A percentile compares a stretch with the other conserved stretches of the same genome.
phyloP scores from a whole-genome alignment of 305 asterid species.

The Fraxinus paxiana region DNA sequence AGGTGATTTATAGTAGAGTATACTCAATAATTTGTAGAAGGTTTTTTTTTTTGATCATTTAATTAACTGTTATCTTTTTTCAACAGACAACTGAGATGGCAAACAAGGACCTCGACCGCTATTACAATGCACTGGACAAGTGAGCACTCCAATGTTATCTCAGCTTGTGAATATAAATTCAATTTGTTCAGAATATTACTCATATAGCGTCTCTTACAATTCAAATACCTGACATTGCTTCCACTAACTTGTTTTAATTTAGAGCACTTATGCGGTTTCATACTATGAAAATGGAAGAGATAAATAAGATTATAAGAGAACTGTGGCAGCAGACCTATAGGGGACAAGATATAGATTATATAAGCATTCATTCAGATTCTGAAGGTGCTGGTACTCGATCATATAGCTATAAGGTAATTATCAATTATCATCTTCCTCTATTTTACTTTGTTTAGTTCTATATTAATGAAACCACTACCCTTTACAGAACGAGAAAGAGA shows the following conservation, averaged over 20 bases:
- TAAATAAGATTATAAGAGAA: conserved; percentile 92
- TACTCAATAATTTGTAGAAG: neutral
- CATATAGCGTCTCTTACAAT: neutral
- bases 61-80: conserved; percentile 8
- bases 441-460: conserved; percentile 1
- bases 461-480: conserved; percentile 5
- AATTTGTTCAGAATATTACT: neutral
- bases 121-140: conserved; percentile 95
- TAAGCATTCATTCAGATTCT: conserved; percentile 90
- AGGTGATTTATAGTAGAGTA: conserved; percentile 46
- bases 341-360: conserved; percentile 97
- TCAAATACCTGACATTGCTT: conserved; percentile 16
- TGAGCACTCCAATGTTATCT: conserved; percentile 40
- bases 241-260: conserved; percentile 24
- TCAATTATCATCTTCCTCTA: conserved; percentile 7
- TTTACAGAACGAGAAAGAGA: neutral
- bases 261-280: conserved; percentile 99
- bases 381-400: conserved; percentile 97
- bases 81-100: conserved; percentile 98
- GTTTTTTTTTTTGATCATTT: neutral
- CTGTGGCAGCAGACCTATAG: conserved; percentile 99
- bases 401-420: conserved; percentile 81
- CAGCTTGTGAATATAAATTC: neutral
- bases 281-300: conserved; percentile 97
- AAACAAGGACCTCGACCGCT: conserved; percentile 94